Conservation (phyloP, 2,329 filamentous ascomycete species). For the Knufia fluminis region DNA sequence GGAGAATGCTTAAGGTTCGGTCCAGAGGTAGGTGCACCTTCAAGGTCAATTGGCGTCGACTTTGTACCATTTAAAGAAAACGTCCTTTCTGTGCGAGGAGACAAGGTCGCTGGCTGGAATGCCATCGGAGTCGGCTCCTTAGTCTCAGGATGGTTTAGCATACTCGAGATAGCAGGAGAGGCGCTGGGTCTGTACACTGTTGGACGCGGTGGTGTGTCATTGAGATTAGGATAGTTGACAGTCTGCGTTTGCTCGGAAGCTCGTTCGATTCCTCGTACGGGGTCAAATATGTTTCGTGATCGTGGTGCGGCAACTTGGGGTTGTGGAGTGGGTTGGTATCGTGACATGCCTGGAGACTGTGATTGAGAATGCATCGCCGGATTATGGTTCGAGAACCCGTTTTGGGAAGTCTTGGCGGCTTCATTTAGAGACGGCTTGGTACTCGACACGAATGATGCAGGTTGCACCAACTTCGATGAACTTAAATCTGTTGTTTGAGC, state of each 20-base stretch:
- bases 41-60: constrained; percentile 16
- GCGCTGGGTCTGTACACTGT: constrained; percentile 61
- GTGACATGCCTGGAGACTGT: constrained; percentile 30
- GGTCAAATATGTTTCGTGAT: constrained; percentile 66
- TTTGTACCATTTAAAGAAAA: constrained; percentile 8
- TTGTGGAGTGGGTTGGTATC: constrained; percentile 28
- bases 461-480: constrained; percentile 18
- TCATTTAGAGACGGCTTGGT: constrained; percentile 7
- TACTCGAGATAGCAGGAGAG: constrained; percentile 82
- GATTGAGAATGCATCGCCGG: constrained; percentile 13
- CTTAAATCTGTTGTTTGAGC: constrained; percentile 12
- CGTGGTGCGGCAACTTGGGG: constrained; percentile 20
- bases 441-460: constrained; percentile 9
- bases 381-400: constrained; percentile 30
- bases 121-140: constrained; percentile 10
- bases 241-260: constrained; percentile 38
- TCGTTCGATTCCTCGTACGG: constrained; percentile 60
- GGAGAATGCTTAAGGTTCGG: constrained; percentile 27
- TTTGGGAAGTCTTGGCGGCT: constrained; percentile 28
- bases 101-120: constrained; percentile 11
- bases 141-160: constrained; percentile 59
- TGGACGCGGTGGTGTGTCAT: constrained; percentile 40
- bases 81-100: constrained; percentile 10
- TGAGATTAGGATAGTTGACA: constrained; percentile 53
- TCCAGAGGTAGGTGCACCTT: constrained; percentile 19